Evolutionary conservation across 1,139 yeast species (phyloP).

Genomic region (Geotrichum fermentans): DNA sequence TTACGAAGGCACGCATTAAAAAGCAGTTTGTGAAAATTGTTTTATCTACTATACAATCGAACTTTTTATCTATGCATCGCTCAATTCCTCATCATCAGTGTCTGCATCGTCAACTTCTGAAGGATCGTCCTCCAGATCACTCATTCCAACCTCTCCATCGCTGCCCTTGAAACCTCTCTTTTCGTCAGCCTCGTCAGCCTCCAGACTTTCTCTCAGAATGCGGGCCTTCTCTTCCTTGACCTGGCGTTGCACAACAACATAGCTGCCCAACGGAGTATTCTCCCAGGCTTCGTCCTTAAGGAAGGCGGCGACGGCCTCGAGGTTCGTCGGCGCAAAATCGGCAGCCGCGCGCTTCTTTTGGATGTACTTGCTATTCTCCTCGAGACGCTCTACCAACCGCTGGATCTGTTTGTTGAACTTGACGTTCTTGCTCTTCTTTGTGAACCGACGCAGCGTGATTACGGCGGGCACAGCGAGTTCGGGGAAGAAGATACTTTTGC

Average conservation of each 20-base stretch:
- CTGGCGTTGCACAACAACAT: conserved; percentile 74
- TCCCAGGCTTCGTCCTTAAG: conserved; percentile 69
- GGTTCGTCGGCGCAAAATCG: conserved; percentile 72
- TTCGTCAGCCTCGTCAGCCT: conserved; percentile 11
- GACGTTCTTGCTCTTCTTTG: conserved; percentile 58
- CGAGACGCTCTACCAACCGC: conserved; percentile 73
- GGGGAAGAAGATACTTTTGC: conserved; percentile 88
- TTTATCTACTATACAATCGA: too few species aligned
- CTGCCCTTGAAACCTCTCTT: conserved; percentile 6
- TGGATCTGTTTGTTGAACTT: conserved; percentile 75
- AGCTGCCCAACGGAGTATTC: conserved; percentile 86
- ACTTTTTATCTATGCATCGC: conserved; percentile 6
- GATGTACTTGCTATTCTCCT: conserved; percentile 66
- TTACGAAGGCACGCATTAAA: too few species aligned
- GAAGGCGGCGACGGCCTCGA: conserved; percentile 68
- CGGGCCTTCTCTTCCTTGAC: conserved; percentile 53
- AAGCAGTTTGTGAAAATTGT: too few species aligned
- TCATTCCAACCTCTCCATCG: conserved; percentile 15
- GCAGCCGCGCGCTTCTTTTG: conserved; percentile 60
- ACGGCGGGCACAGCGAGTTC: conserved; percentile 85
- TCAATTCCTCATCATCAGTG: neutral
- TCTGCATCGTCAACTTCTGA: neutral
- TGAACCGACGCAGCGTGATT: conserved; percentile 73
- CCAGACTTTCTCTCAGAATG: conserved; percentile 18
- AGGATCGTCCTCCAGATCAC: conserved; percentile 10